Evolutionary conservation across 768 basidiomycete genomes (phyloP).

Genomic region (Leccinum subtestaceum): DNA sequence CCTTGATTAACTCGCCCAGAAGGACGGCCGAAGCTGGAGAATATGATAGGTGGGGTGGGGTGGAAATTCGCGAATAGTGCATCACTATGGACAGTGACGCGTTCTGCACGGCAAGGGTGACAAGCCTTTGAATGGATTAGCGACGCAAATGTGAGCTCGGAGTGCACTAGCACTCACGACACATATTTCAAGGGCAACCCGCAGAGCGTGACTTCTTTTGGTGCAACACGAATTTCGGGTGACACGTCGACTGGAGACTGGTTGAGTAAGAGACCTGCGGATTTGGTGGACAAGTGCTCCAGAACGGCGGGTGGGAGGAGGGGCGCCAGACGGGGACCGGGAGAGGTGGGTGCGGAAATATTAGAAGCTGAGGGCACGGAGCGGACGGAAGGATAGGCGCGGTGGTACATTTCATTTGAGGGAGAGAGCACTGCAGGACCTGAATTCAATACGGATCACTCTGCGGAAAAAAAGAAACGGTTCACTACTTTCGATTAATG

Average conservation of each 20-base stretch:
- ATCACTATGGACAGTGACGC: slow-evolving; percentile 94
- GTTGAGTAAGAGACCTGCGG: slow-evolving; percentile 34
- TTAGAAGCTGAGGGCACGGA: slow-evolving; percentile 46
- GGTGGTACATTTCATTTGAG: slow-evolving; percentile 60
- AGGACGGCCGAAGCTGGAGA: slow-evolving; percentile 94
- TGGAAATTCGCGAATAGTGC: slow-evolving; percentile 96
- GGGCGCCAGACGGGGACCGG: slow-evolving; percentile 47
- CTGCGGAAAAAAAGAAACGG: not conserved
- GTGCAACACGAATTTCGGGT: slow-evolving; percentile 24
- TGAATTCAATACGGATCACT: slow-evolving; percentile 15
- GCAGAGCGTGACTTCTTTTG: slow-evolving; percentile 51
- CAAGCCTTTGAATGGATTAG: slow-evolving; percentile 45
- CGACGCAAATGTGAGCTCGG: not conserved
- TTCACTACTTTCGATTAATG: slow-evolving; percentile 20
- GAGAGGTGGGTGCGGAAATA: slow-evolving; percentile 14
- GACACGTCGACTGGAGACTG: slow-evolving; percentile 34
- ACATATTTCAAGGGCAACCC: slow-evolving; percentile 79
- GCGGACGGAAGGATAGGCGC: slow-evolving; percentile 54
- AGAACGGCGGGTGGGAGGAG: slow-evolving; percentile 49
- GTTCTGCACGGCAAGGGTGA: slow-evolving; percentile 92
- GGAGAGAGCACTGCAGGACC: slow-evolving; percentile 29
- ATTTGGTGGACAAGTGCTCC: slow-evolving; percentile 41
- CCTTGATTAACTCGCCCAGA: slow-evolving; percentile 92
- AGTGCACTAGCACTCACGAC: slow-evolving; percentile 30
- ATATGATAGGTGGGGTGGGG: slow-evolving; percentile 73